Conservation (phyloP, 2,329 filamentous ascomycete genomes). For the Sarocladium oryzae region DNA sequence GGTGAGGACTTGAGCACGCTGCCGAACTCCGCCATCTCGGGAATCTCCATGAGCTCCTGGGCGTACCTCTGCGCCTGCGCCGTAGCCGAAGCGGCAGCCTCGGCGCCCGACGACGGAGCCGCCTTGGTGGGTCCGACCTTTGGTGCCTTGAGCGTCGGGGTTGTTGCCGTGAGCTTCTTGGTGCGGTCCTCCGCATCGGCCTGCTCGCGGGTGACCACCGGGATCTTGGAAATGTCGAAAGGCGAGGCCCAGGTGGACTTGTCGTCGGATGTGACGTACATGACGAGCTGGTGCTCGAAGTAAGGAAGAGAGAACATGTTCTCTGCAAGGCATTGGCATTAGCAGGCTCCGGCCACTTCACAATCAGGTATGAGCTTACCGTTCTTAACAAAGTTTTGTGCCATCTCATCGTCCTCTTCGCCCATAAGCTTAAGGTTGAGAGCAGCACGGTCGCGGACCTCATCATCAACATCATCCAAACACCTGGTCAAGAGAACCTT, state of each 20-base stretch:
- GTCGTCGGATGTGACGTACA: constrained; percentile 92
- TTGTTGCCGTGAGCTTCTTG: constrained; percentile 91
- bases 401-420: constrained; percentile 84
- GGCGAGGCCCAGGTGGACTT: constrained; percentile 76
- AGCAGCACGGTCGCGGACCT: constrained; percentile 91
- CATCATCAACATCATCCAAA: constrained; percentile 93
- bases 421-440: constrained; percentile 88
- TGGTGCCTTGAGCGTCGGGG: constrained; percentile 89
- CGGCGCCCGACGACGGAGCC: constrained; percentile 55
- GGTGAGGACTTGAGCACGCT: constrained; percentile 85
- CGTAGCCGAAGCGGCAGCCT: constrained; percentile 68
- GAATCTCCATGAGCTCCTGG: constrained; percentile 79
- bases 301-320: constrained; percentile 92
- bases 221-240: constrained; percentile 87
- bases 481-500: constrained; percentile 87
- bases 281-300: constrained; percentile 93
- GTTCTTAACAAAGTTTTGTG: constrained; percentile 85
- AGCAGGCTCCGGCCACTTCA: constrained; percentile 12
- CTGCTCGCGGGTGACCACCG: constrained; percentile 91
- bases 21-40: constrained; percentile 86
- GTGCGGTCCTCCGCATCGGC: constrained; percentile 92
- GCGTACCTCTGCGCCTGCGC: constrained; percentile 84
- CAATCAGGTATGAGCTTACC: constrained; percentile 42
- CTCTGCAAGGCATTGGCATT: constrained; percentile 44
- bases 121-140: constrained; percentile 72